Base-by-base conservation (phyloP, 164 flowering plant genomes). In the Magnolia kwangsiensis region DNA sequence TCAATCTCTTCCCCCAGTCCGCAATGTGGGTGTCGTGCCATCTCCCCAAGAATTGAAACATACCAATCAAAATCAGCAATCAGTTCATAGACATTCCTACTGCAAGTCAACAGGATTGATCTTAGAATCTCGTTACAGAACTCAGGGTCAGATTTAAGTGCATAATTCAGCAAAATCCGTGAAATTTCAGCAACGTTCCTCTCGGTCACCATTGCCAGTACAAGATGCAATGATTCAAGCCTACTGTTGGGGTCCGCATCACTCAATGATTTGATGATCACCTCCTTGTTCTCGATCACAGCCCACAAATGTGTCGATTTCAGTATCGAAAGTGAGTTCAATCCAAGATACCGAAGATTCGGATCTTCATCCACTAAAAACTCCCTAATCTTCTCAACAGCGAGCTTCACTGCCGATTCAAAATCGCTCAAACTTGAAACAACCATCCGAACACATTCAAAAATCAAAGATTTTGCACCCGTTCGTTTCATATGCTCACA, bases 1-100 rank as follows among this genome's bases (percentile, higher is more conserved):
- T 90, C 99, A 71, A 96, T 91, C 80, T 96, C 98, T 59, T 87
- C 91, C 11, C 97, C 97, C 81, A 80, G 87, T 61, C 84, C 91
- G 74, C 96, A 96, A 61, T 92, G 90, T 20, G 95, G 97, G 31
- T 90, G 85, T 84, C 97, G 86, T 1, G 94, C 75, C 84, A 94
- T 92, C 79, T 96, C 99, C 73, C 97, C 97, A 73, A 96, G 92
- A 86, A 96, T 93, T 2, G 91, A 88, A 2, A 89, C 94, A 84
- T 94, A 96, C 98, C 99, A 94, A 81, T 94, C 98, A 73, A 96
- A 96, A 82, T 96, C 97, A 67, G 82, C 77, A 66, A 96, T 75
- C 8, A 89, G 80, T 87, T 92, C 92, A 81, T 96, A 94, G 72
- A 85, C 71, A 86, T 91, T 92, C 63, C 84, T 84, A 61, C 80